Evolutionary conservation across 176 grass and related monocot species (phyloP), one percentile per base, ranked within the genome.

Genomic region (Phoenix roebelenii): DNA sequence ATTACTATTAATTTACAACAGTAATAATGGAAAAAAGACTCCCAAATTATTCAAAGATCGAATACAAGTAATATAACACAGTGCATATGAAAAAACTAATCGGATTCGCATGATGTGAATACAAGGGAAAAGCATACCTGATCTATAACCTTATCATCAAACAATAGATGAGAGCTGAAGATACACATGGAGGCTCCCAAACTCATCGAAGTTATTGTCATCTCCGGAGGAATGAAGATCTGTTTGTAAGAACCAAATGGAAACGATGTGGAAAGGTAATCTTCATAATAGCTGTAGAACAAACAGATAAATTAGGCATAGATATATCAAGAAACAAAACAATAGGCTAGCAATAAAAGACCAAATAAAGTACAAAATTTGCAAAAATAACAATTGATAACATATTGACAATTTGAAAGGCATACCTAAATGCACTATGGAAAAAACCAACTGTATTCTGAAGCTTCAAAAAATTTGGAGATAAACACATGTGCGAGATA

Each of bases 231-330:
- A 71, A 97, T 72, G 70, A 97, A 97, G 50, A 91, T 75, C 57
- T 91, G 87, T 51, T 97, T 97, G 76, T 88, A 97, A 25, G 80
- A 85, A 64, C 87, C 93, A 66, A 97, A 88, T 53, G 93, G 93
- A 85, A 91, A 97, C 35, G 68, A 17, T 61, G 68, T 62, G 52
- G 78, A 79, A 68, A 97, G 93, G 72, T 91, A 97, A 70, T 97
- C 84, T 82, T 97, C 87, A 24, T 91, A 97, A 75, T 81, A 68
- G 56, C 93, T 97, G 76, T 64, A 83, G 71, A 74, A 73, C 3
- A 52, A 54, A 84, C 39, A 80, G 50, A 44, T 12, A 44, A 44
- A 44, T 44, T 44, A 12, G 12, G 35, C 35, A 44, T 3, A 44
- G 7, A 44, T 44, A 12, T 44, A 44, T 44, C n/a, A 64, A 62